A percentile compares a stretch with the other conserved stretches of the same genome.
phyloP scores from a whole-genome alignment of 148 eudicot species.

The Fagopyrum esculentum region DNA sequence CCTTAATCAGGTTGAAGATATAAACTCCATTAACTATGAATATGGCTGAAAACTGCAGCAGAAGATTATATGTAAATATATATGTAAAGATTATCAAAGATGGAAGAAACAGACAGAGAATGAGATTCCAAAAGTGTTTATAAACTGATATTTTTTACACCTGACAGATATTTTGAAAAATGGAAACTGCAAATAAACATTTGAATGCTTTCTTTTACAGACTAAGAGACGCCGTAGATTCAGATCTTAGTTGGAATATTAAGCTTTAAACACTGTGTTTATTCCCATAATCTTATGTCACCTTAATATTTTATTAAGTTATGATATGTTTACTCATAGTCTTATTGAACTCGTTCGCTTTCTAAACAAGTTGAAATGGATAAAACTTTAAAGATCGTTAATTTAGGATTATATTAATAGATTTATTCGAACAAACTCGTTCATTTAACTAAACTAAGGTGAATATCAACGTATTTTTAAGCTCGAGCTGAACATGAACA shows the following conservation, averaged over 20 bases:
- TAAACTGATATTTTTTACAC: neutral
- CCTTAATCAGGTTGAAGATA: neutral
- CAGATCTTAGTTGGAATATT: neutral
- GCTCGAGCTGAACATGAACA: no score
- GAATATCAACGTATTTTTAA: no score
- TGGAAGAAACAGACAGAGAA: conserved; percentile 7
- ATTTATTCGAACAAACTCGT: no score
- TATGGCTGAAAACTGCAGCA: neutral
- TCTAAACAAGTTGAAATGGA: no score
- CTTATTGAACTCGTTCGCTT: no score
- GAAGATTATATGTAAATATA: no score
- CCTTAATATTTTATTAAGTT: neutral
- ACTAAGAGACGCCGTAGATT: neutral
- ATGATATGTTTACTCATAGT: neutral
- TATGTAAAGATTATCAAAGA: neutral
- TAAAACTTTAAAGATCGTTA: no score
- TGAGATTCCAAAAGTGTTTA: neutral
- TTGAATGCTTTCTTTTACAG: neutral
- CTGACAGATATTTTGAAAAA: neutral
- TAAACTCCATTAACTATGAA: neutral
- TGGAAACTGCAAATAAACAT: neutral
- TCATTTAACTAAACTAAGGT: no score
- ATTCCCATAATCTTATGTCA: conserved; percentile 11
- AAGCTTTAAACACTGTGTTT: neutral
- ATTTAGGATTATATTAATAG: no score